These are phyloP conservation scores for Punctularia strigosozonata DNA, from an alignment of 768 basidiomycete genomes.

Conservation along the genomic window DNA sequence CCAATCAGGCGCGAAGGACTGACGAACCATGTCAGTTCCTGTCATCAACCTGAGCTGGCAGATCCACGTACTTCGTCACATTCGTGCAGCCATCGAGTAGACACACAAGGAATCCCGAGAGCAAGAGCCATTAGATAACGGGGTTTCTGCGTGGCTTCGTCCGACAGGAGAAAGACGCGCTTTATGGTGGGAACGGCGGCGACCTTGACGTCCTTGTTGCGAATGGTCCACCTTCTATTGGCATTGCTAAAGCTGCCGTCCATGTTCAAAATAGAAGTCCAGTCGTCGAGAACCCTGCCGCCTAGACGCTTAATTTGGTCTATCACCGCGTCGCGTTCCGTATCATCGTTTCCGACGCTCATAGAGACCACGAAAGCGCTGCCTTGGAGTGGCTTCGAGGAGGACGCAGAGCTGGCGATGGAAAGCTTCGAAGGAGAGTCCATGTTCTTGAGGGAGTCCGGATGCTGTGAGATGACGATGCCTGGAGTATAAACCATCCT, in stretches of 20 bases:
- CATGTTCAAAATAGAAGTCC: constrained; percentile 43
- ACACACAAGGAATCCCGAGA: constrained; percentile 76
- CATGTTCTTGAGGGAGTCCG: constrained; percentile 20
- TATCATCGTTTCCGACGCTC: constrained; percentile 22
- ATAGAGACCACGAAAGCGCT: constrained; percentile 48
- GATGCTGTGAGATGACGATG: constrained; percentile 31
- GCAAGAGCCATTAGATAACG: constrained; percentile 79
- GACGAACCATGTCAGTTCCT: background rate
- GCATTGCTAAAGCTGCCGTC: constrained; percentile 32
- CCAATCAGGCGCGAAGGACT: constrained; percentile 37
- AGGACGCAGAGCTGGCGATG: constrained; percentile 25
- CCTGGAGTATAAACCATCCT: constrained; percentile 30
- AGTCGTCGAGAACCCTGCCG: constrained; percentile 52
- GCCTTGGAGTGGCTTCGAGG: constrained; percentile 7
- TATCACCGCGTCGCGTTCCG: constrained; percentile 31
- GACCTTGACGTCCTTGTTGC: constrained; percentile 35
- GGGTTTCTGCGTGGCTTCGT: constrained; percentile 55
- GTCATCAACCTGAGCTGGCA: constrained; percentile 3
- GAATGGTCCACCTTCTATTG: constrained; percentile 42
- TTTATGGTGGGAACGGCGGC: constrained; percentile 29
- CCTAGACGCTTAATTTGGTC: constrained; percentile 35
- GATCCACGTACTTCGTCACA: constrained; percentile 17
- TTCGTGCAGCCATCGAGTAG: constrained; percentile 39
- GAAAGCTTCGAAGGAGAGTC: constrained; percentile 41
- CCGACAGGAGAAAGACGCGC: constrained; percentile 56